Evolutionary conservation across 2,329 filamentous ascomycete species (phyloP).

Genomic region (Paecilomyces variotii): DNA sequence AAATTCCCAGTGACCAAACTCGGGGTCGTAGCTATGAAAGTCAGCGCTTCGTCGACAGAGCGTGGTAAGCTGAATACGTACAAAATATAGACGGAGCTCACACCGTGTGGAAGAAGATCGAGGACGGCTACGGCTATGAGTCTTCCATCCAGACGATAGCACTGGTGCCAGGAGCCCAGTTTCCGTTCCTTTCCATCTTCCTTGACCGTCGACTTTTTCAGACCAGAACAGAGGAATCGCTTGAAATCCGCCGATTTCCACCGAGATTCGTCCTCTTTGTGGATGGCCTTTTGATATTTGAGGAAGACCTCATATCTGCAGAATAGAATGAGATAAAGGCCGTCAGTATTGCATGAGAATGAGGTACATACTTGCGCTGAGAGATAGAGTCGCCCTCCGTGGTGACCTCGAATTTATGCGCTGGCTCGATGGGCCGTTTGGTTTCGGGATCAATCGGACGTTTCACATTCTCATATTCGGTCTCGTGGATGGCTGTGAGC

Average conservation of each 20-base stretch:
- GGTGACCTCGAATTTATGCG: conserved; percentile 41
- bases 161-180: conserved; percentile 44
- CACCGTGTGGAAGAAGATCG: conserved; percentile 38
- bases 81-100: conserved; percentile 46
- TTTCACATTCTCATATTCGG: conserved; percentile 37
- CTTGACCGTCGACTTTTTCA: conserved; percentile 31
- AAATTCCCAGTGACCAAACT: conserved; percentile 53
- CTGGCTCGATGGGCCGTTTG: conserved; percentile 38
- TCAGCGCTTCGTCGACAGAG: neutral
- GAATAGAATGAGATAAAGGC: neutral
- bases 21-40: conserved; percentile 46
- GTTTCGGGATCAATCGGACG: conserved; percentile 37
- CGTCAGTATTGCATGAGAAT: neutral
- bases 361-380: conserved; percentile 33
- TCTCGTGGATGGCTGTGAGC: conserved; percentile 31
- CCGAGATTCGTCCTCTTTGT: conserved; percentile 36
- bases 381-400: conserved; percentile 41
- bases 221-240: conserved; percentile 40
- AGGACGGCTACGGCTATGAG: conserved; percentile 42
- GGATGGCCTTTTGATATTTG: conserved; percentile 40
- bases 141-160: conserved; percentile 42
- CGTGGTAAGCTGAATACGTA: conserved; percentile 16
- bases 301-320: conserved; percentile 37
- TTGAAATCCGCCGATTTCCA: conserved; percentile 39
- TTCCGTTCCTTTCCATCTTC: conserved; percentile 32